A percentile compares a stretch with the other conserved stretches of the same genome.
phyloP scores from a whole-genome alignment of 176 grass and related monocot genomes.

The Metroxylon sagu region DNA sequence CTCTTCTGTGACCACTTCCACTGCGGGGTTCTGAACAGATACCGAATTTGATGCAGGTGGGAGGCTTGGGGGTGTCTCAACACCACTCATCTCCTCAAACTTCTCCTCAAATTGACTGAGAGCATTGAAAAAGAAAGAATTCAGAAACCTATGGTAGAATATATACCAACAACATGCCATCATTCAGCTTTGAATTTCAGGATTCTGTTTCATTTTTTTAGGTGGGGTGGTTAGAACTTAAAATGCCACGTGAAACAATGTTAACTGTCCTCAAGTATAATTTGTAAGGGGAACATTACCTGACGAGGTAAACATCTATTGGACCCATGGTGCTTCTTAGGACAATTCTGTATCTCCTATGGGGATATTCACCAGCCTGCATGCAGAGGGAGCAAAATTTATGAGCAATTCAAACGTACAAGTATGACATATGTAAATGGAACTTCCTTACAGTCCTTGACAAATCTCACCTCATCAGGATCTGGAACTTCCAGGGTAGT shows the following conservation, averaged over 20 bases:
- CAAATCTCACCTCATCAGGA: conserved; percentile 59
- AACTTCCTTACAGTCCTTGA: background rate
- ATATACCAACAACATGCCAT: too few species aligned
- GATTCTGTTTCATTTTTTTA: too few species aligned
- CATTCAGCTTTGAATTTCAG: too few species aligned
- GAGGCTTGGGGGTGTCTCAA: conserved; percentile 33
- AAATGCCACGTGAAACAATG: too few species aligned
- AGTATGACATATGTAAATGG: conserved; percentile 2
- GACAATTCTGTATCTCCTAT: conserved; percentile 83
- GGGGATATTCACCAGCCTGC: conserved; percentile 54
- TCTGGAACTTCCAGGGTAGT: conserved; percentile 84
- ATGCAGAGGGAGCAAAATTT: conserved; percentile 23
- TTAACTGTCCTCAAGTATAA: too few species aligned
- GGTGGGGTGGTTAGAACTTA: too few species aligned
- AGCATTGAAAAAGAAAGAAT: conserved; percentile 4
- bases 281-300: conserved; percentile 35
- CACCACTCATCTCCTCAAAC: conserved; percentile 52
- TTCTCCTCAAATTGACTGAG: conserved; percentile 72
- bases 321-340: conserved; percentile 89
- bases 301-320: conserved; percentile 86
- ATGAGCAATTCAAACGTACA: background rate
- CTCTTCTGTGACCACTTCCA: conserved; percentile 24
- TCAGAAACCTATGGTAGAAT: too few species aligned
- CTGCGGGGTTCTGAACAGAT: conserved; percentile 15
- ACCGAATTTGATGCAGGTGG: conserved; percentile 30